A percentile compares a stretch with the other conserved stretches of the same genome.
These are phyloP conservation scores for Camellia lanceoleosa DNA, from an alignment of 148 eudicot genomes.

Conservation along the genomic window DNA sequence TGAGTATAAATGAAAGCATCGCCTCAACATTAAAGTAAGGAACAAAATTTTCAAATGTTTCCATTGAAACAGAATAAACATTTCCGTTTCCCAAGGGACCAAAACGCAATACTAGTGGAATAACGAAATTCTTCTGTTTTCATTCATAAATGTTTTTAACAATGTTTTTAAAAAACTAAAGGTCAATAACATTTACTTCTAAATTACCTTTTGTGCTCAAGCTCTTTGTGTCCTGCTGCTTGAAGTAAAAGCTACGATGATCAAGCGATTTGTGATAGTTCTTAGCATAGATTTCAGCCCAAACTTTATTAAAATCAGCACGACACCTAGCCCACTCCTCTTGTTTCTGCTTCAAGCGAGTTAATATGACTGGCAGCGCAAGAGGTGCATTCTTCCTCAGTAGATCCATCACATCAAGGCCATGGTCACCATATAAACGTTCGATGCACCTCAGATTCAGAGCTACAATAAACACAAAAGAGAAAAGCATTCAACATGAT, in stretches of 20 bases:
- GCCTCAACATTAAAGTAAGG: too few species aligned
- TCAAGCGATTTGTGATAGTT: slow-evolving; percentile 93
- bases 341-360: slow-evolving; percentile 93
- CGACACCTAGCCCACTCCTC: slow-evolving; percentile 95
- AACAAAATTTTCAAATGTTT: too few species aligned
- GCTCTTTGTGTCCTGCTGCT: slow-evolving; percentile 90
- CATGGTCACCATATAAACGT: slow-evolving; percentile 93
- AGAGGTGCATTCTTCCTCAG: slow-evolving; percentile 67
- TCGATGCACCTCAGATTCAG: slow-evolving; percentile 81
- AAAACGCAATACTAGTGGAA: too few species aligned
- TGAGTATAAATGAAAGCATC: too few species aligned
- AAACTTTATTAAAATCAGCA: slow-evolving; percentile 78
- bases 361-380: slow-evolving; percentile 83
- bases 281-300: slow-evolving; percentile 86
- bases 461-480: slow-evolving; percentile 45
- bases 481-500: slow-evolving; percentile 21
- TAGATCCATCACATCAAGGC: slow-evolving; percentile 87
- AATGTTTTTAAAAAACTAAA: neutral
- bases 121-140: too few species aligned
- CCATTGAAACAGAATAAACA: too few species aligned
- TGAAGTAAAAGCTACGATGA: slow-evolving; percentile 92
- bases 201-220: slow-evolving; percentile 84
- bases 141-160: too few species aligned
- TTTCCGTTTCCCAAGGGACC: too few species aligned
- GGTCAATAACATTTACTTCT: neutral